phyloP scores from a whole-genome alignment of 2,329 filamentous ascomycete genomes.

The Venturia oleaginea region DNA sequence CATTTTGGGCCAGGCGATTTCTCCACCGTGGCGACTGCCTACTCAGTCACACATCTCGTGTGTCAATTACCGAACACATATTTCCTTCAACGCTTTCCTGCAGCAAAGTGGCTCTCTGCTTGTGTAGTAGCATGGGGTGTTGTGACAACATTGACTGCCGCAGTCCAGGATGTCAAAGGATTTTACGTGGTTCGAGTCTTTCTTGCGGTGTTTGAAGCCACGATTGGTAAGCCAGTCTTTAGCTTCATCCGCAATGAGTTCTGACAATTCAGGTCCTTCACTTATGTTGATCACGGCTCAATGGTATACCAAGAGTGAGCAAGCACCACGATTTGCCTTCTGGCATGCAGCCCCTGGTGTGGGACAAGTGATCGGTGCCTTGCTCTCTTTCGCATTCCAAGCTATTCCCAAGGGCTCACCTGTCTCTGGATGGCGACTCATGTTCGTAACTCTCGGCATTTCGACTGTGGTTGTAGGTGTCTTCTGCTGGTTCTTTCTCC shows the following conservation, averaged over 20 bases:
- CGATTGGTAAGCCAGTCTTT: slow-evolving; percentile 16
- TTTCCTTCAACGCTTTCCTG: slow-evolving; percentile 6
- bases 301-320: slow-evolving; percentile 49
- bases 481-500: slow-evolving; percentile 21
- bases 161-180: slow-evolving; percentile 41
- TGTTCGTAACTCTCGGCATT: slow-evolving; percentile 39
- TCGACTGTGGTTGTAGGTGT: slow-evolving; percentile 32
- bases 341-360: slow-evolving; percentile 43
- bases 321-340: slow-evolving; percentile 53
- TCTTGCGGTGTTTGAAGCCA: slow-evolving; percentile 45
- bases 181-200: slow-evolving; percentile 42
- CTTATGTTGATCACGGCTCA: slow-evolving; percentile 48
- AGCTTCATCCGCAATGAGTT: background rate
- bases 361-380: slow-evolving; percentile 36
- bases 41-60: slow-evolving; percentile 11
- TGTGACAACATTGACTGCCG: slow-evolving; percentile 38
- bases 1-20: slow-evolving; percentile 26
- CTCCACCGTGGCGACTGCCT: slow-evolving; percentile 18
- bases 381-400: slow-evolving; percentile 48
- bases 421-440: slow-evolving; percentile 40
- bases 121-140: slow-evolving; percentile 37
- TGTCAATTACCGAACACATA: slow-evolving; percentile 9
- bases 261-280: slow-evolving; percentile 37
- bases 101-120: slow-evolving; percentile 6
- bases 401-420: background rate